Percentiles rank a stretch among this genome's conserved stretches.
Conservation (phyloP, 2,329 filamentous ascomycete genomes). For the Diaporthe citrichinensis region DNA sequence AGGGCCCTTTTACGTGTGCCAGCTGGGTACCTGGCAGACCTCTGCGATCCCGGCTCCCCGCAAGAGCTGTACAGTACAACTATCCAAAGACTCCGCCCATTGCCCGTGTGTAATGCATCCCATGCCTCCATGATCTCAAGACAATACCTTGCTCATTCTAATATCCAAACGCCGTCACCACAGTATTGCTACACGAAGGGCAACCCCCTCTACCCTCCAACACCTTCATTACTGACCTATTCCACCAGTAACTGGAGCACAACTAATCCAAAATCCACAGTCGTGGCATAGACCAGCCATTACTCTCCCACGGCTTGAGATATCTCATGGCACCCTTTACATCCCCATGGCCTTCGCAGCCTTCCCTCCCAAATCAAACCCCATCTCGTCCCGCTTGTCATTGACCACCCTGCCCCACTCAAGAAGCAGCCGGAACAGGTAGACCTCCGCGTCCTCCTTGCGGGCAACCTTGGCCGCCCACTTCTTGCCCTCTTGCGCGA, state of each 20-base stretch:
- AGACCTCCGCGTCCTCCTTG: slow-evolving; percentile 84
- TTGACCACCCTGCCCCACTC: slow-evolving; percentile 82
- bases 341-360: background rate
- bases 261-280: background rate
- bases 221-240: background rate
- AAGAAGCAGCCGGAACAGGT: slow-evolving; percentile 81
- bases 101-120: background rate
- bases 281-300: too few species aligned
- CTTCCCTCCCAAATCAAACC: slow-evolving; percentile 48
- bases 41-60: background rate
- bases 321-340: background rate
- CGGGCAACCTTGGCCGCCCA: slow-evolving; percentile 76
- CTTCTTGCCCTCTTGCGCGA: slow-evolving; percentile 74
- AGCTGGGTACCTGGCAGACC: background rate
- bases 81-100: background rate
- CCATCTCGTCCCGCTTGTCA: slow-evolving; percentile 67
- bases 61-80: background rate
- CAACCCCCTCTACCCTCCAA: background rate
- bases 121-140: background rate
- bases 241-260: background rate
- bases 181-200: background rate
- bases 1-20: background rate
- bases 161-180: background rate
- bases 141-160: background rate
- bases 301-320: too few species aligned